Base-by-base conservation (phyloP, 2,329 filamentous ascomycete genomes). In the Penicillium decumbens region DNA sequence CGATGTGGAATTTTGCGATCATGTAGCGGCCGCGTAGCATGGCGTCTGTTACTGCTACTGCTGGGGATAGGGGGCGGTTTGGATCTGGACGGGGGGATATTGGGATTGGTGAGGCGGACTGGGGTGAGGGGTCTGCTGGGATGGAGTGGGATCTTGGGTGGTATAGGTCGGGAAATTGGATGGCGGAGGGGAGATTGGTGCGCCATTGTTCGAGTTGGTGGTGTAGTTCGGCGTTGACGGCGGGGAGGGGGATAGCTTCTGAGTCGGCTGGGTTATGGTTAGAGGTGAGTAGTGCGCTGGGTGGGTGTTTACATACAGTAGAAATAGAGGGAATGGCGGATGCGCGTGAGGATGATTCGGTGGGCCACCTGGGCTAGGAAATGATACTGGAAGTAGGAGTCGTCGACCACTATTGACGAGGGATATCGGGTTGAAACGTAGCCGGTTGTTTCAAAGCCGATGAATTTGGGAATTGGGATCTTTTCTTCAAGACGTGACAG, bases 121-220 rank as follows among this genome's bases (percentile, higher is more conserved):
- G 43, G 28, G 59, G 45, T 1, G 57, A 54, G 23, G 59, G 58
- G 6, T 58, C 54, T 33, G 39, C 50, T 23, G 58, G 61, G 42
- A 56, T 64, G 18, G 55, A 44, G 27, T 58, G 57, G 27, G 42
- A 51, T 5, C 32, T 40, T 20, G 41, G 47, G 28, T 48, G 27
- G 23, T 54, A 51, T 33, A 54, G 43, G 40, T 75, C 70, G 12
- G 67, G 61, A 53, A 77, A 78, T 49, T 77, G 74, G 15, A 79
- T 69, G 6, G 71, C 64, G 13, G 70, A 54, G 8, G 78, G 77
- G 12, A 80, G 72, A 46, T 79, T 78, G 4, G 62, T 67, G 24
- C 77, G 75, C 78, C 78, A 80, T 59, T 79, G 76, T 57, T 79
- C 77, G 15, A 80, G 72, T 61, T 80, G 78, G 60, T 80, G 77